These are phyloP conservation scores for Monascus ruber DNA, from an alignment of 2,329 filamentous ascomycete genomes.

Conservation along the genomic window DNA sequence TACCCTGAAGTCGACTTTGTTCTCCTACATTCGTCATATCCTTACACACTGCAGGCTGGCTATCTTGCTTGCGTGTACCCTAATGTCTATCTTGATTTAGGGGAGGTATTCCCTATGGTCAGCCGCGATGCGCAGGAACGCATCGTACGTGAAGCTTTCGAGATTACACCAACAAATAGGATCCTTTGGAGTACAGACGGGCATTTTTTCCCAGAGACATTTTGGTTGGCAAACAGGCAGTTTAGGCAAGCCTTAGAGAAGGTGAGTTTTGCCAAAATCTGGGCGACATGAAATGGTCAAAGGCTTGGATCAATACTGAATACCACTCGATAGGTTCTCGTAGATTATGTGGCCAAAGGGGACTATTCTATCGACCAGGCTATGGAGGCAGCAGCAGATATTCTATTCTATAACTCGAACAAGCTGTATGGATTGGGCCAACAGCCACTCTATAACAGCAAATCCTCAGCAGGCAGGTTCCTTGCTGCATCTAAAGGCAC, in stretches of 20 bases:
- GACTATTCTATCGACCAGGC: constrained; percentile 54
- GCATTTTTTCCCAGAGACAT: constrained; percentile 69
- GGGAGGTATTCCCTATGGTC: constrained; percentile 69
- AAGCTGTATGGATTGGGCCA: constrained; percentile 54
- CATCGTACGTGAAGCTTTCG: constrained; percentile 60
- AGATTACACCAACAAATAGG: constrained; percentile 64
- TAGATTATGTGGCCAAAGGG: constrained; percentile 53
- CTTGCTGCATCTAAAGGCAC: too few species aligned
- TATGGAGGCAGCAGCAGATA: constrained; percentile 50
- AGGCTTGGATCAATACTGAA: neutral
- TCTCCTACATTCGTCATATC: constrained; percentile 69
- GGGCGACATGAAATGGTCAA: neutral
- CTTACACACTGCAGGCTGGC: constrained; percentile 65
- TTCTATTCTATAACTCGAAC: constrained; percentile 70
- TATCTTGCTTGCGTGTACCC: constrained; percentile 67
- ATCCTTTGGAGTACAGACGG: constrained; percentile 73
- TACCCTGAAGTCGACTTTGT: constrained; percentile 64
- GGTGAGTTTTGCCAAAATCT: constrained; percentile 31
- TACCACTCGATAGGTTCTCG: constrained; percentile 41
- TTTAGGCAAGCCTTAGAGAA: constrained; percentile 59
- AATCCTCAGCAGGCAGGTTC: neutral
- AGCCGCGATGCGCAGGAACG: constrained; percentile 64
- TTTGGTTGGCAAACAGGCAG: constrained; percentile 59
- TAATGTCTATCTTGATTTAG: constrained; percentile 74
- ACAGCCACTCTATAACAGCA: constrained; percentile 13